Base-by-base conservation (phyloP, 768 basidiomycete genomes). In the Mycena capillaripes region DNA sequence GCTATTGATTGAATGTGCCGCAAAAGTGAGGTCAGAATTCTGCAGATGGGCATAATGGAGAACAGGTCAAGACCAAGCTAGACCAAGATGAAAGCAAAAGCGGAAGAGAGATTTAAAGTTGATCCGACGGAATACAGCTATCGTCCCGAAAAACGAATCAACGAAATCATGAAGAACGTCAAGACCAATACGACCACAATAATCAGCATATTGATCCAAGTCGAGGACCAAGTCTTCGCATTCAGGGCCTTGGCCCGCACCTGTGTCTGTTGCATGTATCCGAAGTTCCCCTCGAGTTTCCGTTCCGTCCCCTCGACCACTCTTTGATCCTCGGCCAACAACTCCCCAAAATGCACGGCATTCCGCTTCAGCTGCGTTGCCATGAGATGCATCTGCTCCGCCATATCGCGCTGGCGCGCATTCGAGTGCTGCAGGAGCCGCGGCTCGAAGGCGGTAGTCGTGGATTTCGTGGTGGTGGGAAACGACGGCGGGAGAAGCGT, bases 301-400 rank as follows among this genome's bases (percentile, higher is more conserved):
- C 87, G 85, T 72, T 92, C 87, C 16, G 95, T 89, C 12, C 86
- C 84, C 34, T 90, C 89, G 2, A 98, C 80, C 10, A 96, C 87
- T 0, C 85, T 84, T 76, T 93, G 90, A 80, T 98, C 97, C 66
- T 91, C 91, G 48, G 84, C 91, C 1, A 99, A 84, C 14, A 91
- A 85, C 5, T 86, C 85, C 6, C 93, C 88, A 79, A 98, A 97
- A 76, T 95, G 90, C 0, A 92, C 79, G 0, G 96, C 92, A 75
- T 97, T 97, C 27, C 89, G 86, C 76, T 94, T 95, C 59, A 99
- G 90, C 78, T 96, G 95, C 12, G 90, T 85, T 0, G 96, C 95
- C 97, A 99, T 98, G 66, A 90, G 81, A 0, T 91, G 91, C 29
- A 97, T 89, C 76, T 95, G 92, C 11, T 85, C 84, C 0, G 93